Base-by-base conservation (phyloP, 2,329 filamentous ascomycete genomes). In the Fusarium newnesense region DNA sequence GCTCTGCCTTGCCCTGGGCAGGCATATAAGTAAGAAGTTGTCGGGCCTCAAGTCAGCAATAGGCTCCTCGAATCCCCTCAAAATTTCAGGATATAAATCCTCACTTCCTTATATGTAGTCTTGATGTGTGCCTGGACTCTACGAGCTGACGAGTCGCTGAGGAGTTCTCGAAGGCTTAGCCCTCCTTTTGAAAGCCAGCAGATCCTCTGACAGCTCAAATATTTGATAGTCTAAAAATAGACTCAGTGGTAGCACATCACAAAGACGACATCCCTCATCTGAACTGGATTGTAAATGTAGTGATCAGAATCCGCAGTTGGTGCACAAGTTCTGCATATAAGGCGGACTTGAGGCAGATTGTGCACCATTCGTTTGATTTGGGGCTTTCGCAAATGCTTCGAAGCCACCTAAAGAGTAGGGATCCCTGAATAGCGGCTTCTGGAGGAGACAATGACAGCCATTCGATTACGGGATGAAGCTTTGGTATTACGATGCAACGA, bases 291-390 rank as follows among this genome's bases (percentile, higher is more conserved):
- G 10, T 44, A 42, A 10, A 15, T 47, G 16, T 16, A 62, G 21
- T 11, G 13, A 19, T 7, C 12, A 50, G 15, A 61, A 10, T 19
- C 19, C 9, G 15, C 19, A 40, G 36, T 24, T 26, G 28, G 11
- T 44, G 21, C 16, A 30, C 7, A 16, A 39, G 26, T 30, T 32
- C 47, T 60, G 46, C 40, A 50, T n/a, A 16, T 9, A 42, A 32
- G 67, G 52, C 56, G 53, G 10, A 52, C 30, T 36, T 19, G 15
- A 46, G 43, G 21, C 30, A 26, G 50, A 36, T 10, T 37, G 18
- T 39, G 32, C 26, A 34, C 54, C 61, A 57, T 44, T 57, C 13
- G 16, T 71, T 71, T 67, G 69, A 71, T 54, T 71, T 71, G 69
- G 42, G 54, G 61, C 68, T n/a, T 16, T n/a, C 24, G 8, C 24